phyloP scores from a whole-genome alignment of 1,284 basidiomycete species.

The Moesziomyces sp. region DNA sequence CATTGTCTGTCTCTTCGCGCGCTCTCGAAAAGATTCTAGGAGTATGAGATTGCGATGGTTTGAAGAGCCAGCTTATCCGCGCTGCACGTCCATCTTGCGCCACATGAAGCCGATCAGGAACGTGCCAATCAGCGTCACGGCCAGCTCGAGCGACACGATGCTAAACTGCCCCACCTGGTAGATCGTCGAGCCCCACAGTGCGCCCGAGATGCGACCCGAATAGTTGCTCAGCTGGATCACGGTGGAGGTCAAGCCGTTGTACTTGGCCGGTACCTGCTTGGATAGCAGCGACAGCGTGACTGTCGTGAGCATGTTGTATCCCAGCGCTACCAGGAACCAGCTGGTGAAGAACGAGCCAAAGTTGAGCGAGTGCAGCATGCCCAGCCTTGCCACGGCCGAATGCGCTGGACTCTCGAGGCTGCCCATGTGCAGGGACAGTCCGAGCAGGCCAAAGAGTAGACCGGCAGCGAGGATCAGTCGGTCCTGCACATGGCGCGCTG shows the following conservation, averaged over 20 bases:
- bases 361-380: conserved; percentile 20
- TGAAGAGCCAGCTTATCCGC: conserved; percentile 10
- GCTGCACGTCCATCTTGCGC: conserved; percentile 42
- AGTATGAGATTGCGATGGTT: no score
- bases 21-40: no score
- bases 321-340: conserved; percentile 43
- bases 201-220: conserved; percentile 35
- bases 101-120: conserved; percentile 44
- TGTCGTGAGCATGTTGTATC: conserved; percentile 48
- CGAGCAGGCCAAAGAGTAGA: conserved; percentile 35
- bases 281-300: conserved; percentile 44
- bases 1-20: no score
- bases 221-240: conserved; percentile 53
- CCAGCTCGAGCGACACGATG: conserved; percentile 44
- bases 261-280: conserved; percentile 49
- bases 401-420: conserved; percentile 31
- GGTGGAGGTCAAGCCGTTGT: conserved; percentile 41
- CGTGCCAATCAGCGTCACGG: conserved; percentile 41
- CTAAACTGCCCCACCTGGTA: conserved; percentile 49
- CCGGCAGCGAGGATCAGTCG: conserved; percentile 42
- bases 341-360: conserved; percentile 49
- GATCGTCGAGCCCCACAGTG: conserved; percentile 45
- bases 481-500: conserved; percentile 38
- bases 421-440: conserved; percentile 48
- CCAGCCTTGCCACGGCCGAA: conserved; percentile 22